Evolutionary conservation across 2,329 filamentous ascomycete species (phyloP), one percentile per base, ranked within the genome.

Genomic region (Pseudocercospora eumusae): DNA sequence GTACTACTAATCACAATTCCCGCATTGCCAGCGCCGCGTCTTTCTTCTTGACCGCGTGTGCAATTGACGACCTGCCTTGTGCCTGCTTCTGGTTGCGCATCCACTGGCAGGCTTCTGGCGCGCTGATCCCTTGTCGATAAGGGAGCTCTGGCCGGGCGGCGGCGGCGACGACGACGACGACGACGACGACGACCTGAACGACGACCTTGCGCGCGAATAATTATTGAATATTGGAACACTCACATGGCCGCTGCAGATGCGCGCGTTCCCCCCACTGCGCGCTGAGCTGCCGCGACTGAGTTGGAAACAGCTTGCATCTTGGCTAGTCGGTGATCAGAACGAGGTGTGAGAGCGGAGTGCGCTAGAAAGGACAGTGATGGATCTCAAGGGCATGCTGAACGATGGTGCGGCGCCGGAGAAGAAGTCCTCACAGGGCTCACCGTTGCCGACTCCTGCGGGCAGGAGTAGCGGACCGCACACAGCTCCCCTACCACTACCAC

Each of bases 351-450:
- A 50, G 42, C 25, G 31, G 36, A 27, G 36, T 49, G 36, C 18
- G 36, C 50, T 47, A 15, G 21, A 50, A 40, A 36, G 11, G 15
- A 50, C 31, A 54, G 60, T 55, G 23, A 75, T 75, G 74, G 71
- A 75, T 64, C 67, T 75, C 58, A 62, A 62, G 11, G 61, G 68
- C 25, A 70, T 75, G 66, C 66, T 75, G 59, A 74, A 74, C 59
- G 69, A 74, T 59, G 65, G 69, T 20, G 60, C 64, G 8, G 66
- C 68, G 61, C 67, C 71, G 25, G 65, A 69, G 31, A 68, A 68
- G 56, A 69, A 62, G 52, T 53, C 66, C 18, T 56, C 66, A 60
- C 61, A 65, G 57, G 60, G 60, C 56, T 62, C 67, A 23, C 64
- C 66, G 54, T 60, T 58, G 18, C 54, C 53, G 25, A 28, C 58